A percentile compares a stretch with the other conserved stretches of the same genome.
Conservation (phyloP, 1,284 basidiomycete species). For the Moesziomyces antarcticus region DNA sequence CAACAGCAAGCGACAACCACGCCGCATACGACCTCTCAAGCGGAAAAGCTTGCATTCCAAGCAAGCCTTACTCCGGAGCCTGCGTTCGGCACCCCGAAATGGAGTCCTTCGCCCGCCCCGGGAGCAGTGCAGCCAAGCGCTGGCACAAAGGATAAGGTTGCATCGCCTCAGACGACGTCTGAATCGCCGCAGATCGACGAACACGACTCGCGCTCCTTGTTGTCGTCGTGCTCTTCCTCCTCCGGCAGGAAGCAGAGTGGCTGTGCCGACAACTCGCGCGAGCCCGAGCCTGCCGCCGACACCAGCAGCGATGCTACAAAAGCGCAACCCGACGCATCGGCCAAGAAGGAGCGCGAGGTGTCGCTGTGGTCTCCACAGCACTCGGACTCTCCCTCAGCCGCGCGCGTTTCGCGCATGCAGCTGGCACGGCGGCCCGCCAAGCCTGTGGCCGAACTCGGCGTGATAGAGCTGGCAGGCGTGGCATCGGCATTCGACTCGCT, state of each 20-base stretch:
- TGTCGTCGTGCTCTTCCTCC: conserved; percentile 13
- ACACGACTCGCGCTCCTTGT: conserved; percentile 8
- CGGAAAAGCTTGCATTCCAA: too few relatives aligned
- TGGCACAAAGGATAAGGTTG: not conserved
- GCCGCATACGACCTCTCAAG: not conserved
- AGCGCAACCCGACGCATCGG: too few relatives aligned
- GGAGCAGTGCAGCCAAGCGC: too few relatives aligned
- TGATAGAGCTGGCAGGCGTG: conserved; percentile 8
- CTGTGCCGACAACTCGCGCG: conserved; percentile 13
- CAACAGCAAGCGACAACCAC: conserved; percentile 1
- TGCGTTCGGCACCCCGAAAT: conserved; percentile 25
- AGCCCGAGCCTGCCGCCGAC: not conserved
- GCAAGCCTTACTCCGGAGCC: not conserved
- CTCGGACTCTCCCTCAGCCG: conserved; percentile 29
- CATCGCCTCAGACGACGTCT: not conserved
- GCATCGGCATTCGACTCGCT: conserved; percentile 24
- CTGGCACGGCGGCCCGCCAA: conserved; percentile 3
- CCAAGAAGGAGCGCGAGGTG: not conserved
- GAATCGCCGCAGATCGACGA: not conserved
- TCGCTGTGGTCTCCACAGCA: not conserved
- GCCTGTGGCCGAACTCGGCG: not conserved
- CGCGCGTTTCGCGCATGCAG: conserved; percentile 24
- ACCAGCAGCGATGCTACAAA: too few relatives aligned
- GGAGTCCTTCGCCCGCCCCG: conserved; percentile 6
- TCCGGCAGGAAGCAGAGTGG: conserved; percentile 25